Evolutionary conservation across 371 early-diverging fungal species (phyloP), one percentile per base, ranked within the genome.

Genomic region (Mucor plumbeus): DNA sequence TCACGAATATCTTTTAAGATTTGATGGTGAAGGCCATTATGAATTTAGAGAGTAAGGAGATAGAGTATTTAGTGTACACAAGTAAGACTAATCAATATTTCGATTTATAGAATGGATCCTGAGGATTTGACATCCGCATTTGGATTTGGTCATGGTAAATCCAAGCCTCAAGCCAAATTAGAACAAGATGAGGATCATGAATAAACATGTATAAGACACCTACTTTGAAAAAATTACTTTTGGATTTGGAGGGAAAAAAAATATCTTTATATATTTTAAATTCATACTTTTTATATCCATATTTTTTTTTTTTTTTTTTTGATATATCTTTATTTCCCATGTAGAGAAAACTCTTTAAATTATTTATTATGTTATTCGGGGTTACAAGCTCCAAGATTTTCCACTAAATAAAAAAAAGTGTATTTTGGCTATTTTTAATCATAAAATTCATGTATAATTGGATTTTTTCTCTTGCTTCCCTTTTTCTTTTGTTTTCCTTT

Each of bases 21-120:
- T 92, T 65, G 93, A 94, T 73, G 94, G 94, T 13, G 90, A 93
- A 78, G 94, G 94, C 7, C 87, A 87, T 59, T 94, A 93, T 75
- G 85, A 88, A 61, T 94, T 94, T 74, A 85, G 79, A 75, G 71
- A 77, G 78, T 79, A 76, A 71, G 65, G 63, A 50, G 50, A 31
- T 8, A 14, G 0, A 17, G 3, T 1, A 19, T 9, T 35, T 34
- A 31, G 10, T 7, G 36, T 34, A 21, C 9, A 36, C 31, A 14
- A 44, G 34, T 36, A 39, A 21, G 15, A 33, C 11, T 61, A 8
- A 53, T 14, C 3, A 43, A n/a, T 9, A 33, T 31, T 17, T 34
- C 34, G 21, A 38, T 38, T 7, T 38, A 38, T 72, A 85, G 85
- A 71, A 71, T 85, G 75, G 83, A 83, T 61, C 87, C 86, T 61